Conservation (phyloP, 2,329 filamentous ascomycete species). For the Talaromyces sp. region DNA sequence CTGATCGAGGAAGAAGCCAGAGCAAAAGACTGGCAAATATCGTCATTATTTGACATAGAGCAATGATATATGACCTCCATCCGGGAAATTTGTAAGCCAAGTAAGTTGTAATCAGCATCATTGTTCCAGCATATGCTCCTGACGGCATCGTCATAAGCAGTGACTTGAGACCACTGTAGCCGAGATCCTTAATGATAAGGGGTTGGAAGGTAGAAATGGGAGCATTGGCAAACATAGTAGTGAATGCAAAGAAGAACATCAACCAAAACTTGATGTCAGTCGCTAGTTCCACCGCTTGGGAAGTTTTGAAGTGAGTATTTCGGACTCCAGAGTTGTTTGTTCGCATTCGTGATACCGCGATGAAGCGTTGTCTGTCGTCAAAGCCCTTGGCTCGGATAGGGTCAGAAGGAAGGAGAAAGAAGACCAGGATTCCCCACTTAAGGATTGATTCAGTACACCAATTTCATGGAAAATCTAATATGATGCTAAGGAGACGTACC, state of each 20-base stretch:
- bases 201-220: not conserved
- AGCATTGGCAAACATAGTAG: constrained; percentile 2
- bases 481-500: not conserved
- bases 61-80: not conserved
- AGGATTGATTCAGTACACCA: not conserved
- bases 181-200: not conserved
- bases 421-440: not conserved
- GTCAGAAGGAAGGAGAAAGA: not conserved
- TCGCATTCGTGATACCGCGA: constrained; percentile 7
- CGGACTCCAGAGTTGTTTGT: constrained; percentile 9
- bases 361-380: not conserved
- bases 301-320: not conserved
- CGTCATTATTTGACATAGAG: not conserved
- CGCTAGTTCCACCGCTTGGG: not conserved
- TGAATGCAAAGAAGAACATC: constrained; percentile 2
- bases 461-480: too few relatives aligned
- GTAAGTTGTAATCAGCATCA: not conserved
- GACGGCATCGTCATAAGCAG: not conserved
- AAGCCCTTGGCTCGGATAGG: constrained; percentile 2
- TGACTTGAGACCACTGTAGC: not conserved
- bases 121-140: not conserved
- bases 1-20: not conserved
- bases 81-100: not conserved
- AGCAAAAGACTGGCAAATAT: not conserved
- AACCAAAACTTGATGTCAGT: constrained; percentile 4